phyloP scores from a whole-genome alignment of 108 stramenopile species.

The Stephanodiscus minutulus region DNA sequence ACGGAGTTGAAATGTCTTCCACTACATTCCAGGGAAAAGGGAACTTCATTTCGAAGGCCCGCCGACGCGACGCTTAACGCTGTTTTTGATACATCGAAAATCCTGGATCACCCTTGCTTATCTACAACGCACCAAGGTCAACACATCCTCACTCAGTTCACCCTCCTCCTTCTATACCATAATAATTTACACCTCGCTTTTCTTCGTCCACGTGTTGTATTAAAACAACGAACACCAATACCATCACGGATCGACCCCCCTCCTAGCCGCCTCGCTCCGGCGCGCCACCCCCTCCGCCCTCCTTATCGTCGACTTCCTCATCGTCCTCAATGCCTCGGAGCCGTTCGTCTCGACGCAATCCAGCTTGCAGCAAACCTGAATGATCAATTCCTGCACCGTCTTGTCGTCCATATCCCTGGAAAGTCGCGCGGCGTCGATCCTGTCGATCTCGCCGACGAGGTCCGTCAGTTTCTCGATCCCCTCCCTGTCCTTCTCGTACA shows the following conservation, averaged over 20 bases:
- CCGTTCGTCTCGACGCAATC: conserved; percentile 62
- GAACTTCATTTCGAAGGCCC: no score
- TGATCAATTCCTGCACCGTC: conserved; percentile 53
- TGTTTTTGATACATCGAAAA: neutral
- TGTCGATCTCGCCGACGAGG: conserved; percentile 49
- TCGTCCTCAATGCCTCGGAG: conserved; percentile 52
- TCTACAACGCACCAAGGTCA: neutral
- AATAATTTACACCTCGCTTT: no score
- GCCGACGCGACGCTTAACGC: no score
- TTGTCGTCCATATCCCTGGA: conserved; percentile 27
- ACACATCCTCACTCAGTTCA: neutral
- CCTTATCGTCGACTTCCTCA: conserved; percentile 54
- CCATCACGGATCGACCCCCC: conserved; percentile 37
- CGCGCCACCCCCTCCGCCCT: conserved; percentile 55
- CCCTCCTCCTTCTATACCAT: no score
- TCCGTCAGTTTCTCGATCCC: conserved; percentile 41
- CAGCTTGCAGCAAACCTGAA: conserved; percentile 61
- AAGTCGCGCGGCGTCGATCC: conserved; percentile 36
- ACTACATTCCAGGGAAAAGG: no score
- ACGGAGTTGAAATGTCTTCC: no score
- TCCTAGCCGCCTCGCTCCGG: conserved; percentile 3
- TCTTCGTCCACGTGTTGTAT: no score
- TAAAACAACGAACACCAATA: no score
- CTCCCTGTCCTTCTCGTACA: conserved; percentile 51
- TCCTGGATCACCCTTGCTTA: no score